These are phyloP conservation scores for Encephalitozoon romaleae DNA, from an alignment of 371 early-diverging fungal genomes.

Conservation along the genomic window DNA sequence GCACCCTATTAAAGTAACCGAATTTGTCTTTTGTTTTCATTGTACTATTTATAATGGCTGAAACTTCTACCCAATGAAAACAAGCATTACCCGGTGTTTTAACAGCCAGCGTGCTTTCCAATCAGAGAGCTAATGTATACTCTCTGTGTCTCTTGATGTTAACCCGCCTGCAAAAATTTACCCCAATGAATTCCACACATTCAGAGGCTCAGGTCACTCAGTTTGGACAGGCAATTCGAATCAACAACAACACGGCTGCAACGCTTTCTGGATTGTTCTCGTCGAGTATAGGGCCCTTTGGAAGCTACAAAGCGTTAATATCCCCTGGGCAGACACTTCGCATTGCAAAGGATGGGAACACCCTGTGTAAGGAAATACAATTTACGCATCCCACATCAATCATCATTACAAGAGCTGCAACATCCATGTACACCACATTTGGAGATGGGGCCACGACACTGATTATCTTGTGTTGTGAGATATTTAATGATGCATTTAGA, in stretches of 20 bases:
- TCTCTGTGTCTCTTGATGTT: not conserved
- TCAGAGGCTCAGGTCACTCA: slow-evolving; percentile 61
- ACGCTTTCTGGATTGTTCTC: slow-evolving; percentile 85
- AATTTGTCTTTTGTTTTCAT: not conserved
- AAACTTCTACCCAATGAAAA: too few species aligned
- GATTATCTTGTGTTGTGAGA: slow-evolving; percentile 84
- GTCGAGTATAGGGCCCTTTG: slow-evolving; percentile 92
- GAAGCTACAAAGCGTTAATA: slow-evolving; percentile 83
- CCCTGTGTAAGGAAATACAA: slow-evolving; percentile 74
- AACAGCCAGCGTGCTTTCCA: not conserved
- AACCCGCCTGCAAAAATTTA: not conserved
- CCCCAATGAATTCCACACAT: slow-evolving; percentile 51
- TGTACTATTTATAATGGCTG: not conserved
- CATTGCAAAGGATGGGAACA: slow-evolving; percentile 61
- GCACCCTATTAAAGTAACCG: not conserved
- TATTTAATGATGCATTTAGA: slow-evolving; percentile 84
- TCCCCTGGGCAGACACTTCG: slow-evolving; percentile 69
- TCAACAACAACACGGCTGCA: slow-evolving; percentile 87
- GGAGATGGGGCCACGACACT: slow-evolving; percentile 97
- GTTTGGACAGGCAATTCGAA: slow-evolving; percentile 81
- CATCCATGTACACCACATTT: slow-evolving; percentile 89
- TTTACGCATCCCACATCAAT: slow-evolving; percentile 98
- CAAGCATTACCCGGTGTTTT: too few species aligned
- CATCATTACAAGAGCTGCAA: slow-evolving; percentile 94
- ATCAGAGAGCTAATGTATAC: not conserved